These are phyloP conservation scores for Saussurea involucrata DNA, from an alignment of 129 eudicot species.

Conservation along the genomic window DNA sequence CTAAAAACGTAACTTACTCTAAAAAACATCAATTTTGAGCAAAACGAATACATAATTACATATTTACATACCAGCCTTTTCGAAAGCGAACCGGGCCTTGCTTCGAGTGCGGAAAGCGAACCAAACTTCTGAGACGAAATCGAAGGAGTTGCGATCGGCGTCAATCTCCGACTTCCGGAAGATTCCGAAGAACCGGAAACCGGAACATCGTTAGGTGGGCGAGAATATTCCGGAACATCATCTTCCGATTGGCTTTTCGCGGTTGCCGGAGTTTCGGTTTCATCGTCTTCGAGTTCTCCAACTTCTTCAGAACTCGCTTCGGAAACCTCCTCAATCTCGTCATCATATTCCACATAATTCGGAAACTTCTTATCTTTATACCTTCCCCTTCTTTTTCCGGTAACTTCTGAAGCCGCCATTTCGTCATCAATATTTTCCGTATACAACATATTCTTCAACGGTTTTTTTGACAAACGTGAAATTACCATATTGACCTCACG, in stretches of 20 bases:
- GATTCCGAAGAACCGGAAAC: constrained; percentile 82
- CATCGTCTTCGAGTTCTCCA: constrained; percentile 75
- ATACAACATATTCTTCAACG: constrained; percentile 36
- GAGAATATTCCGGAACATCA: constrained; percentile 50
- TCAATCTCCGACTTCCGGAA: constrained; percentile 46
- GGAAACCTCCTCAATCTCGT: constrained; percentile 64
- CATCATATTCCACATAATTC: constrained; percentile 80
- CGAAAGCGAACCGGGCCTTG: constrained; percentile 72
- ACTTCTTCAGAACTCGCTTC: constrained; percentile 74
- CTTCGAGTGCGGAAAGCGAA: constrained; percentile 87
- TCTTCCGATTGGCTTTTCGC: constrained; percentile 56
- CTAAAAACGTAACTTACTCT: no score
- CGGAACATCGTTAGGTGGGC: constrained; percentile 39
- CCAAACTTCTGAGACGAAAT: constrained; percentile 85
- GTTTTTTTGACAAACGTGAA: constrained; percentile 60
- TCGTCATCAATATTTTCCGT: constrained; percentile 41
- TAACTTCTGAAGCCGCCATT: constrained; percentile 33
- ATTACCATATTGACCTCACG: constrained; percentile 62
- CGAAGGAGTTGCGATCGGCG: constrained; percentile 63
- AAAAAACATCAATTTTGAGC: not conserved
- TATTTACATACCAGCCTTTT: constrained; percentile 74
- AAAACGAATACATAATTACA: constrained; percentile 16
- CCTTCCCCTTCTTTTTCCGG: constrained; percentile 69
- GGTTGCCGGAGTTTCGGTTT: constrained; percentile 43
- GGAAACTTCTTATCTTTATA: constrained; percentile 65